Conservation (phyloP, 108 stramenopile species). For the Bacterosira constricta region DNA sequence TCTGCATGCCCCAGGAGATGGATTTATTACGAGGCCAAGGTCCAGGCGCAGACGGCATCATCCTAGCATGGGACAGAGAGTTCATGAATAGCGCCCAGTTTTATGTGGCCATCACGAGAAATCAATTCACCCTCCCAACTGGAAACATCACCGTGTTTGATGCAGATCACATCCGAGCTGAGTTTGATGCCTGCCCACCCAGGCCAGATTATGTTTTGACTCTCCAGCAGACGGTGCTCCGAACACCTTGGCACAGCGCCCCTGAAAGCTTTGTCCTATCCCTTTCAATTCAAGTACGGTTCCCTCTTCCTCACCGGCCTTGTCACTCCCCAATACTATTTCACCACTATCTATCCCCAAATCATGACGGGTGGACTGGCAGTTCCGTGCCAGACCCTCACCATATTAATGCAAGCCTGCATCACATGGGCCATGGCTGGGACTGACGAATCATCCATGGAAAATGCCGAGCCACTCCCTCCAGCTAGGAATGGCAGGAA, state of each 20-base stretch:
- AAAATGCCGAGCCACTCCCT: not conserved
- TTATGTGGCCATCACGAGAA: too few species aligned
- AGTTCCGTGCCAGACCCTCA: constrained; percentile 1
- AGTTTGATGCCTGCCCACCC: too few species aligned
- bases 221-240: not conserved
- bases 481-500: not conserved
- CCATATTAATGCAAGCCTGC: not conserved
- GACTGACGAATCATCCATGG: not conserved
- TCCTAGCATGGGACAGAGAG: too few species aligned
- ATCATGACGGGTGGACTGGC: constrained; percentile 2
- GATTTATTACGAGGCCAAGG: too few species aligned
- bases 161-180: too few species aligned
- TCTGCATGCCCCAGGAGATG: too few species aligned
- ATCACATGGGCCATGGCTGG: not conserved
- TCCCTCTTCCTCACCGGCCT: constrained; percentile 1
- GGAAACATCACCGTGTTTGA: too few species aligned
- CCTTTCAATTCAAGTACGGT: constrained; percentile 11
- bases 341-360: not conserved
- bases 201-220: too few species aligned
- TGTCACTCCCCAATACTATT: constrained; percentile 12
- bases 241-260: not conserved
- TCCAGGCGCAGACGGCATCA: too few species aligned
- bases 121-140: too few species aligned
- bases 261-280: constrained; percentile 11
- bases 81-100: too few species aligned